These are phyloP conservation scores for Lobosporangium transversale DNA, from an alignment of 192 early-diverging fungal species.

Conservation along the genomic window DNA sequence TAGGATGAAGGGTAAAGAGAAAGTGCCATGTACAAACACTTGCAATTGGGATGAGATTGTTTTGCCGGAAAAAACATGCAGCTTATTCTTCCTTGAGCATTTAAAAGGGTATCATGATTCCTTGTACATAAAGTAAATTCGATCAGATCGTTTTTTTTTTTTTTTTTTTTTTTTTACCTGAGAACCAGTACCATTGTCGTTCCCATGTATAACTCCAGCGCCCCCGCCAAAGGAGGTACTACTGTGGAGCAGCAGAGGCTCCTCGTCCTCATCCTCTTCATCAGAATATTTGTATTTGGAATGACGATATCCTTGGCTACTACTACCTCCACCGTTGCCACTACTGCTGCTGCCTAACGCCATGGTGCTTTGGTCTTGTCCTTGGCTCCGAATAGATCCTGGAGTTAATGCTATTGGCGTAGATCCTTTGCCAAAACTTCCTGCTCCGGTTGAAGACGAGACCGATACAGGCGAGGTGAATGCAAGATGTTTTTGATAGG, in stretches of 20 bases:
- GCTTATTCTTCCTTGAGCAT: not conserved
- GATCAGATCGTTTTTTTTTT: not conserved
- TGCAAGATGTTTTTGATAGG: constrained; percentile 31
- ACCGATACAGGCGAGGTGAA: constrained; percentile 15
- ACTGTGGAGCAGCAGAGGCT: constrained; percentile 35
- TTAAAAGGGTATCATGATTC: not conserved
- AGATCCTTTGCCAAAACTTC: constrained; percentile 15
- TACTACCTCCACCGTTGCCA: constrained; percentile 5
- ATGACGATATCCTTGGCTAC: constrained; percentile 33
- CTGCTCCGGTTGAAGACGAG: constrained; percentile 14
- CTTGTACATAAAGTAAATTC: too few species aligned
- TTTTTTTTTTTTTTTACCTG: constrained; percentile 9
- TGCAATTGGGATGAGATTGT: constrained; percentile 21
- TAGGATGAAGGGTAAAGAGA: too few species aligned
- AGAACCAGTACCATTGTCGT: constrained; percentile 6
- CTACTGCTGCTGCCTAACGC: constrained; percentile 14
- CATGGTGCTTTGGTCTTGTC: constrained; percentile 7
- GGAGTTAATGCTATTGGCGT: constrained; percentile 20
- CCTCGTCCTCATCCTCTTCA: constrained; percentile 45
- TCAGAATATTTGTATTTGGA: constrained; percentile 44
- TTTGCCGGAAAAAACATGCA: too few species aligned
- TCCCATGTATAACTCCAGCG: constrained; percentile 23
- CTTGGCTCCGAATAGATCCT: not conserved
- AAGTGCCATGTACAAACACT: too few species aligned
- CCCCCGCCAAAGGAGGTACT: constrained; percentile 38